Percentiles rank a stretch among this genome's conserved stretches.
Evolutionary conservation across 1,284 basidiomycete genomes (phyloP).

Genomic region (Malassezia brasiliensis): DNA sequence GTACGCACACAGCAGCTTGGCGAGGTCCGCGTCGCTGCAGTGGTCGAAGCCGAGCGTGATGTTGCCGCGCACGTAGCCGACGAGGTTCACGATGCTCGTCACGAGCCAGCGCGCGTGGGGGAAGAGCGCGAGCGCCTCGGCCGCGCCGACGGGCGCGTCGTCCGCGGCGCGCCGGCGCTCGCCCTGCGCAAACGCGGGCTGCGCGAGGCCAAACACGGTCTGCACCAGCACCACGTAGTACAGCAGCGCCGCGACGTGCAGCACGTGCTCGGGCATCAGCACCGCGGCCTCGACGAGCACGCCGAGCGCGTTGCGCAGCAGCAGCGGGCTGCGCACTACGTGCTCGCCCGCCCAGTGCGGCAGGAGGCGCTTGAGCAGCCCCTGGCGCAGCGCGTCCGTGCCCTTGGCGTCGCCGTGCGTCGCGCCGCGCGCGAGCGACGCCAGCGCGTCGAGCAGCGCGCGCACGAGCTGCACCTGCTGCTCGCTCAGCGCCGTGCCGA

Average conservation of each 20-base stretch:
- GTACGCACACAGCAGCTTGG: conserved; percentile 76
- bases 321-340: conserved; percentile 36
- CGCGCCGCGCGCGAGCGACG: conserved; percentile 24
- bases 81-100: conserved; percentile 41
- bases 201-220: conserved; percentile 44
- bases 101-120: conserved; percentile 44
- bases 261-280: conserved; percentile 31
- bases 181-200: conserved; percentile 26
- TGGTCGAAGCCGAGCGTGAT: conserved; percentile 47
- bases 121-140: conserved; percentile 31
- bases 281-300: conserved; percentile 43
- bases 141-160: neutral
- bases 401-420: conserved; percentile 16
- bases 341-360: conserved; percentile 46
- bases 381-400: conserved; percentile 33
- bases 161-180: neutral
- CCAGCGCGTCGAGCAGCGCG: conserved; percentile 32
- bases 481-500: conserved; percentile 31
- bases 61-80: conserved; percentile 46
- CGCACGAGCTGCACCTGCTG: conserved; percentile 28
- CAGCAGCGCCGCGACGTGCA: conserved; percentile 43
- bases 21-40: conserved; percentile 52
- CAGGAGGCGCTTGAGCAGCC: conserved; percentile 40
- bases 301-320: conserved; percentile 42
- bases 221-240: conserved; percentile 45